phyloP scores from a whole-genome alignment of 805 yeast species.

The Ogataea zsoltii region DNA sequence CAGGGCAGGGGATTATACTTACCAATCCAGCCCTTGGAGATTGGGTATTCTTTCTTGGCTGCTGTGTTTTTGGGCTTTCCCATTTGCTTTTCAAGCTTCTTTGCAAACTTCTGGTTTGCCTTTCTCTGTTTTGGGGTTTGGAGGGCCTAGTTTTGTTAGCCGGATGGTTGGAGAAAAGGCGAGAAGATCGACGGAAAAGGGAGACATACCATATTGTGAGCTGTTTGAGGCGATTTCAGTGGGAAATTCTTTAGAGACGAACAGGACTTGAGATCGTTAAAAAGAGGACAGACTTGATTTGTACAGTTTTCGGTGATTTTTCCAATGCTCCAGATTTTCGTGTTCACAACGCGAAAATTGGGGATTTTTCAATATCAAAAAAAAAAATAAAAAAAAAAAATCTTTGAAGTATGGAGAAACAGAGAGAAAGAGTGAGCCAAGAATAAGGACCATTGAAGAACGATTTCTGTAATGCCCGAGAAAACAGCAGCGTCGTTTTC shows the following conservation, averaged over 20 bases:
- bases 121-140: conserved; percentile 87
- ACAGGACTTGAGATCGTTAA: too few species aligned
- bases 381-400: too few species aligned
- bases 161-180: not conserved
- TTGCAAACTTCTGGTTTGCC: conserved; percentile 84
- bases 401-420: too few species aligned
- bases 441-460: too few species aligned
- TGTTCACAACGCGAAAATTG: not conserved
- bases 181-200: too few species aligned
- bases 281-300: too few species aligned
- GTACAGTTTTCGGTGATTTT: too few species aligned
- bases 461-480: not conserved
- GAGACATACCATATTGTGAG: too few species aligned
- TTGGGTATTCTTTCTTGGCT: conserved; percentile 45
- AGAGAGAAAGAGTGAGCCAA: too few species aligned
- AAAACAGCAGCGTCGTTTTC: conserved; percentile 1
- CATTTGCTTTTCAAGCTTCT: conserved; percentile 66
- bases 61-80: conserved; percentile 63
- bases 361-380: not conserved
- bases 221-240: too few species aligned
- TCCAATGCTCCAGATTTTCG: too few species aligned
- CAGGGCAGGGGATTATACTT: conserved; percentile 29
- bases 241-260: too few species aligned
- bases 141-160: conserved; percentile 44
- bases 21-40: conserved; percentile 68